Evolutionary conservation across 2,329 filamentous ascomycete genomes (phyloP).

Genomic region (Fusarium setosum): DNA sequence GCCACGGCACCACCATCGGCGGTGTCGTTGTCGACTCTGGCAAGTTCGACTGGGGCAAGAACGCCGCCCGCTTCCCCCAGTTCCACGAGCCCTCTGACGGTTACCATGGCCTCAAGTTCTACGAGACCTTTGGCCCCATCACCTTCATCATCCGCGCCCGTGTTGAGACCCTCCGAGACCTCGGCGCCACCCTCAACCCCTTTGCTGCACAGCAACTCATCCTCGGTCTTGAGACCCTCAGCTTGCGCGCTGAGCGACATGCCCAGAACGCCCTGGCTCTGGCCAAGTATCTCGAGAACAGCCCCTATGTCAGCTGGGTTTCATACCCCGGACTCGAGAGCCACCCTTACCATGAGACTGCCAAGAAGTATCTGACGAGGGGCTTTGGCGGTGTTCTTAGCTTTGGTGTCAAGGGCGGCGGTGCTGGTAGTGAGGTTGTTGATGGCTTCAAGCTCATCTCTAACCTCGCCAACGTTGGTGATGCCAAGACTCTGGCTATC

Average conservation of each 20-base stretch:
- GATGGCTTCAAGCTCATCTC: constrained; percentile 96
- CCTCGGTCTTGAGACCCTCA: constrained; percentile 90
- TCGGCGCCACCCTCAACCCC: constrained; percentile 85
- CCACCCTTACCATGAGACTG: constrained; percentile 82
- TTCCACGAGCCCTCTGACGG: constrained; percentile 89
- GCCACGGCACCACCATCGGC: constrained; percentile 91
- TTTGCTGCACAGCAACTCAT: constrained; percentile 94
- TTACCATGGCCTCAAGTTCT: constrained; percentile 95
- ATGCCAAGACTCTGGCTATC: constrained; percentile 94
- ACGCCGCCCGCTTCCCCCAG: constrained; percentile 88
- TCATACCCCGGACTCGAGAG: constrained; percentile 89
- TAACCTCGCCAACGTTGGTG: constrained; percentile 95
- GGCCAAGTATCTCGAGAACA: constrained; percentile 85
- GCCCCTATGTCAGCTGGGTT: constrained; percentile 89
- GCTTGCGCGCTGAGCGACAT: constrained; percentile 86
- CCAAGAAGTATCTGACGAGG: constrained; percentile 86
- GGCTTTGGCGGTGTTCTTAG: constrained; percentile 93
- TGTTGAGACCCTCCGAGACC: constrained; percentile 89
- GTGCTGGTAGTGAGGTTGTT: constrained; percentile 85
- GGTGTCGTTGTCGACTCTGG: constrained; percentile 89
- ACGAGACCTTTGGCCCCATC: constrained; percentile 87
- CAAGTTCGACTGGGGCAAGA: constrained; percentile 92
- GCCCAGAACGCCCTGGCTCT: constrained; percentile 84
- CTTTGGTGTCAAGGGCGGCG: constrained; percentile 93
- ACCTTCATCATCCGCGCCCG: constrained; percentile 87